A percentile compares a stretch with the other conserved stretches of the same genome.
Evolutionary conservation across 495 filamentous ascomycete genomes (phyloP).

Genomic region (Evernia prunastri): DNA sequence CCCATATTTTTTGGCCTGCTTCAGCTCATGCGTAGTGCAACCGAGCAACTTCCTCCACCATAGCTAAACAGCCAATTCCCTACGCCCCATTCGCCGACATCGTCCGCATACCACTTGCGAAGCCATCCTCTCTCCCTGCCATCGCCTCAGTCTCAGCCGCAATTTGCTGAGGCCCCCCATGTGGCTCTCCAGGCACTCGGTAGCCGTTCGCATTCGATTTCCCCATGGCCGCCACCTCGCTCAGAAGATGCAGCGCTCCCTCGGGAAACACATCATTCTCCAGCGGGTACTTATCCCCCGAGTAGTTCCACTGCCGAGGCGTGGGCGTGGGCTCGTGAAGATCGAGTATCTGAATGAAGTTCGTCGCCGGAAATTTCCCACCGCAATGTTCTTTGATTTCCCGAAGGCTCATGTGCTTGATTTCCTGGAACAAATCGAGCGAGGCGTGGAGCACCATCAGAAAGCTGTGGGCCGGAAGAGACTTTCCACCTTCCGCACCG

Average conservation of each 20-base stretch:
- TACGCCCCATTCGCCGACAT: neutral
- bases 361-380: conserved; percentile 10
- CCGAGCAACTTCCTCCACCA: neutral
- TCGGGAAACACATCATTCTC: conserved; percentile 17
- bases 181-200: neutral
- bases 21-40: neutral
- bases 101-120: conserved; percentile 7
- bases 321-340: conserved; percentile 14
- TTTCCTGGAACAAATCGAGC: conserved; percentile 57
- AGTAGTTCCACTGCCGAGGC: conserved; percentile 3
- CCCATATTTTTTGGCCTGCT: neutral
- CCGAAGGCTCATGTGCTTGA: conserved; percentile 11
- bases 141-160: conserved; percentile 45
- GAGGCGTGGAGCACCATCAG: conserved; percentile 68
- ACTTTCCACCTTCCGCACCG: conserved; percentile 57
- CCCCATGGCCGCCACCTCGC: conserved; percentile 61
- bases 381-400: conserved; percentile 9
- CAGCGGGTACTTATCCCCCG: conserved; percentile 7
- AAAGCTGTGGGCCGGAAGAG: conserved; percentile 69
- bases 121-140: conserved; percentile 28
- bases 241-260: conserved; percentile 50
- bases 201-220: conserved; percentile 35
- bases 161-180: neutral
- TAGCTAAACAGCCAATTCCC: neutral
- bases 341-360: conserved; percentile 13